Conservation (phyloP, 1,284 basidiomycete species). For the Tilletia indica region DNA sequence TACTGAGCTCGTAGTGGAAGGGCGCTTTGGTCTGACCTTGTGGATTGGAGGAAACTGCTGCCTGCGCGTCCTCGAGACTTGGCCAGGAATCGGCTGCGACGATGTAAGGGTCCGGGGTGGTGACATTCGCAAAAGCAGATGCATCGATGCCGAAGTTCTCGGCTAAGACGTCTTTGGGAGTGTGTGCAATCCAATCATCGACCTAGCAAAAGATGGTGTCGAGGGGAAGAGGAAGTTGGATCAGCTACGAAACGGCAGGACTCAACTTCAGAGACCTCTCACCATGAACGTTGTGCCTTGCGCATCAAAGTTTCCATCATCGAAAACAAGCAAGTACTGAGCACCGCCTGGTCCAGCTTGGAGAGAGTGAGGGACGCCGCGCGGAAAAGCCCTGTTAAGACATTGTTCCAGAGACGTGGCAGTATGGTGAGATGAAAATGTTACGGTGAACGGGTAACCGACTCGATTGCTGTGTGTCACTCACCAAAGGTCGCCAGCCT, state of each 20-base stretch:
- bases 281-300: constrained; percentile 22
- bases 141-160: constrained; percentile 68
- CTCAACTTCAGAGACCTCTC: not conserved
- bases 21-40: constrained; percentile 19
- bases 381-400: constrained; percentile 23
- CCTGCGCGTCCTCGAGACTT: constrained; percentile 16
- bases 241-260: not conserved
- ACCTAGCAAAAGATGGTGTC: constrained; percentile 63
- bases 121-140: constrained; percentile 60
- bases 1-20: constrained; percentile 19
- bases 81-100: constrained; percentile 21
- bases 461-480: not conserved
- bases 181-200: constrained; percentile 61
- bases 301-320: constrained; percentile 19
- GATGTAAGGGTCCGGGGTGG: constrained; percentile 60
- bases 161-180: constrained; percentile 66
- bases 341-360: constrained; percentile 66
- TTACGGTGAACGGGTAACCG: too few species aligned
- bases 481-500: constrained; percentile 33
- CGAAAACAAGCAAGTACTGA: constrained; percentile 68
- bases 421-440: too few species aligned
- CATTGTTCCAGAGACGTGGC: too few species aligned
- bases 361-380: constrained; percentile 63
- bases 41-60: constrained; percentile 16
- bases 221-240: not conserved